Conservation (phyloP, 2,329 filamentous ascomycete genomes). For the Colletotrichum orbiculare region DNA sequence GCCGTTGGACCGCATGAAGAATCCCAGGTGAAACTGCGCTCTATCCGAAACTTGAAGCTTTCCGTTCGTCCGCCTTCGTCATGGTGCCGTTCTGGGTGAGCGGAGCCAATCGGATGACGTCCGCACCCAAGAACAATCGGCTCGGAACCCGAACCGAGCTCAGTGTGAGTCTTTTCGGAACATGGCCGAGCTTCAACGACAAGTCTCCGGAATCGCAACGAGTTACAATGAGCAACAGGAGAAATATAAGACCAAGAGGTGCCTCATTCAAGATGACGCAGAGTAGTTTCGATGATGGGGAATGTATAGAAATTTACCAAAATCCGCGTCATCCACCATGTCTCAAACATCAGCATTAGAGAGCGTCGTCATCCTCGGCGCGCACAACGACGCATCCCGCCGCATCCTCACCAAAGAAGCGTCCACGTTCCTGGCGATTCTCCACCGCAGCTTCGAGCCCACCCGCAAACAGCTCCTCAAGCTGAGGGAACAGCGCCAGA, state of each 20-base stretch:
- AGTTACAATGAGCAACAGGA: not conserved
- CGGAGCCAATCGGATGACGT: conserved; percentile 26
- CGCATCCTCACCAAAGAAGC: conserved; percentile 88
- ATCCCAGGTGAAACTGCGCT: not conserved
- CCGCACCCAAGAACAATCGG: not conserved
- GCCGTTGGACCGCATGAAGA: not conserved
- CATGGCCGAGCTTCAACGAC: conserved; percentile 11
- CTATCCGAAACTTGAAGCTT: not conserved
- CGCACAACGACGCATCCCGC: conserved; percentile 76
- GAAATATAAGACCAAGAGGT: conserved; percentile 6
- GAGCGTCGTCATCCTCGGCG: conserved; percentile 80
- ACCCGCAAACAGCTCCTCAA: conserved; percentile 85
- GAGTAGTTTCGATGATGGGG: not conserved
- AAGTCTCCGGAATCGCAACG: not conserved
- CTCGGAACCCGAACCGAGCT: conserved; percentile 18
- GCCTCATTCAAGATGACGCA: not conserved
- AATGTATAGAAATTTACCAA: not conserved
- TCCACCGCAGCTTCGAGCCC: conserved; percentile 87
- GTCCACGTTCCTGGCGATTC: conserved; percentile 82
- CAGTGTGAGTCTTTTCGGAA: not conserved
- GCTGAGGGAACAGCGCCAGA: conserved; percentile 81
- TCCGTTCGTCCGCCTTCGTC: conserved; percentile 25
- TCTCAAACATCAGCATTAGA: conserved; percentile 7
- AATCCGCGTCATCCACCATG: not conserved
- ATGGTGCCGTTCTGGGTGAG: not conserved